Conservation (phyloP, 495 filamentous ascomycete species). For the Talaromyces adpressus region DNA sequence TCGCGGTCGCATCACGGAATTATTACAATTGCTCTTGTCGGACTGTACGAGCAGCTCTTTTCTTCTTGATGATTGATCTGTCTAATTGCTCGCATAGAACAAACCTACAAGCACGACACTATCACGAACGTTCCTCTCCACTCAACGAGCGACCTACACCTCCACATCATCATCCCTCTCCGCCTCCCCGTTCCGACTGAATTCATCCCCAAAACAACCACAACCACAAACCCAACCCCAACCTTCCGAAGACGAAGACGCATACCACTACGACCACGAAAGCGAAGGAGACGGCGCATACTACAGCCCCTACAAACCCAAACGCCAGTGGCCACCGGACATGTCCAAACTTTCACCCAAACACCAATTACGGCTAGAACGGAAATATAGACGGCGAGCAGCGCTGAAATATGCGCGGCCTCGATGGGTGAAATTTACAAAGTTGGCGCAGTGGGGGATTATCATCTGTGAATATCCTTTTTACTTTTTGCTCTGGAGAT, state of each 20-base stretch:
- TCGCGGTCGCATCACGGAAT: slow-evolving; percentile 36
- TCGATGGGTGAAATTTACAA: slow-evolving; percentile 63
- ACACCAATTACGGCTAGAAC: slow-evolving; percentile 82
- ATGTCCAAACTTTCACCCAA: slow-evolving; percentile 71
- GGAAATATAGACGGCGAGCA: slow-evolving; percentile 38
- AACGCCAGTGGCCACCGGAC: slow-evolving; percentile 88
- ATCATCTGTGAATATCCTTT: slow-evolving; percentile 52
- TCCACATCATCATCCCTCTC: not conserved
- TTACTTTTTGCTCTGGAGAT: not conserved
- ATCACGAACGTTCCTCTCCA: not conserved
- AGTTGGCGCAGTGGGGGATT: slow-evolving; percentile 60
- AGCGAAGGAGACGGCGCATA: slow-evolving; percentile 14
- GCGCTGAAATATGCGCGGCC: slow-evolving; percentile 69
- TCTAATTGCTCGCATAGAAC: not conserved
- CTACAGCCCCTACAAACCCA: slow-evolving; percentile 65
- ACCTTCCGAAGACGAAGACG: not conserved
- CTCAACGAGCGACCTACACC: not conserved
- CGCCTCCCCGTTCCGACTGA: not conserved
- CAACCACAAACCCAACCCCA: not conserved
- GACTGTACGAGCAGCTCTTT: not conserved
- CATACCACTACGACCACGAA: not conserved
- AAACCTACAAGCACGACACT: not conserved
- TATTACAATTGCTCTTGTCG: slow-evolving; percentile 1
- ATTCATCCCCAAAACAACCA: slow-evolving; percentile 15
- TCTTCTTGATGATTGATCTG: not conserved